phyloP scores from a whole-genome alignment of 805 yeast genomes.

The Kuraishia borneana region DNA sequence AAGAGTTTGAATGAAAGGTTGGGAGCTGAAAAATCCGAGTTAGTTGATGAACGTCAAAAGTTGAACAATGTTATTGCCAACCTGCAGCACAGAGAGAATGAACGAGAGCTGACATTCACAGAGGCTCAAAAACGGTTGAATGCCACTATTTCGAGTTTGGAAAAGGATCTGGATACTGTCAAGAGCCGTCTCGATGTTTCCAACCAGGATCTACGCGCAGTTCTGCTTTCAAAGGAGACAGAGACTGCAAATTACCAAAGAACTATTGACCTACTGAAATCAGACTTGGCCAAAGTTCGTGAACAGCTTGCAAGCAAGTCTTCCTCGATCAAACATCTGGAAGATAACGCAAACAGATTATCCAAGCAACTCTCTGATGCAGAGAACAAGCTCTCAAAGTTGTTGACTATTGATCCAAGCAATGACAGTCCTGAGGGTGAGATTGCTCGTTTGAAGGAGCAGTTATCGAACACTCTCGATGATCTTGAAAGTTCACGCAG shows the following conservation, averaged over 20 bases:
- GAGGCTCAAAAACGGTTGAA: slow-evolving; percentile 39
- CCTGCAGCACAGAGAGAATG: slow-evolving; percentile 49
- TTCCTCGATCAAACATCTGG: slow-evolving; percentile 20
- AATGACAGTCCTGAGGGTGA: slow-evolving; percentile 48
- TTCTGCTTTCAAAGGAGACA: slow-evolving; percentile 41
- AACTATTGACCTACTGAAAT: slow-evolving; percentile 44
- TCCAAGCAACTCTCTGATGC: slow-evolving; percentile 13
- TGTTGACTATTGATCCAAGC: slow-evolving; percentile 47
- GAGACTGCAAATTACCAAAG: slow-evolving; percentile 46
- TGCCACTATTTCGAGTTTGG: slow-evolving; percentile 37
- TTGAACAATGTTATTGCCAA: slow-evolving; percentile 46
- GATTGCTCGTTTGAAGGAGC: slow-evolving; percentile 19
- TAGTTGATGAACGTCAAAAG: slow-evolving; percentile 47
- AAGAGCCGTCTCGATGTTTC: slow-evolving; percentile 36
- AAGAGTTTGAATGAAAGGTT: slow-evolving; percentile 36
- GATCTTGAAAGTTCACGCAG: background rate
- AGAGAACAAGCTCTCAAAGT: slow-evolving; percentile 26
- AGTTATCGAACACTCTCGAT: slow-evolving; percentile 2
- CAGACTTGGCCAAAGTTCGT: slow-evolving; percentile 29
- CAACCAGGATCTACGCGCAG: slow-evolving; percentile 38
- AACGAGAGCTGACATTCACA: slow-evolving; percentile 41
- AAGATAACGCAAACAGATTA: slow-evolving; percentile 8
- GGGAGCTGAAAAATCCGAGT: slow-evolving; percentile 35
- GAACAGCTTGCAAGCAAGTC: slow-evolving; percentile 31
- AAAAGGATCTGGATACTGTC: slow-evolving; percentile 29